phyloP scores from a whole-genome alignment of 352 stramenopile species.

The Thraustochytrium striatum region DNA sequence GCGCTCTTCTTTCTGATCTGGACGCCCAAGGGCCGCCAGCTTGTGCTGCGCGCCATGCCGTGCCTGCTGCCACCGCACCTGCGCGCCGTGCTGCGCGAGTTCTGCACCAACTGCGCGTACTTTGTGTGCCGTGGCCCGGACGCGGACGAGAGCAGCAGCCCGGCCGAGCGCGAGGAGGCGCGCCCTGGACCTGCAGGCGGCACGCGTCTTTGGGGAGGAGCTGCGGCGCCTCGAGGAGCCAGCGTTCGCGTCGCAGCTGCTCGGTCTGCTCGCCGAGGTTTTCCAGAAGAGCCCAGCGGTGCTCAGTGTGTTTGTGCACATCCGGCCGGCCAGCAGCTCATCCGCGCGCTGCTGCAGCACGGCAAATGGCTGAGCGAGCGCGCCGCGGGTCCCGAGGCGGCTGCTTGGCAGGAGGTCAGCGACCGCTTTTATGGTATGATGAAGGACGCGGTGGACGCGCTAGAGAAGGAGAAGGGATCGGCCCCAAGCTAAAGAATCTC shows the following conservation, averaged over 20 bases:
- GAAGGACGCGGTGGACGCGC: background rate
- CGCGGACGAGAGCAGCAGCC: conserved; percentile 19
- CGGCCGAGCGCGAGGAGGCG: conserved; percentile 19
- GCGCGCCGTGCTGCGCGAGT: conserved; percentile 11
- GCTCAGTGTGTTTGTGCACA: conserved; percentile 44
- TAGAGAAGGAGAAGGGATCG: background rate
- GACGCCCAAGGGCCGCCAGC: conserved; percentile 40
- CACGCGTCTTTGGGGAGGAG: conserved; percentile 35
- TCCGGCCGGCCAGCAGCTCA: conserved; percentile 38
- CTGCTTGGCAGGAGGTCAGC: background rate
- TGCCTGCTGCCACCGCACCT: conserved; percentile 35
- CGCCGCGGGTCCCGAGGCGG: background rate
- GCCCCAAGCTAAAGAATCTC: background rate
- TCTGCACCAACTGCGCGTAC: conserved; percentile 46
- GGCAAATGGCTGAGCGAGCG: conserved; percentile 16
- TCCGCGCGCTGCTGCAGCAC: conserved; percentile 33
- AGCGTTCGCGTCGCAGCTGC: conserved; percentile 25
- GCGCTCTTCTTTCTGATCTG: conserved; percentile 41
- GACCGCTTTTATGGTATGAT: conserved; percentile 45
- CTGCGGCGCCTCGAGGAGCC: conserved; percentile 28
- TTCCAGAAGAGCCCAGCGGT: conserved; percentile 33
- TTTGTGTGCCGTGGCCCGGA: conserved; percentile 45
- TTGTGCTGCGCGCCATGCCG: conserved; percentile 33
- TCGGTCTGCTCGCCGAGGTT: background rate
- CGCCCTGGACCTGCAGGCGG: conserved; percentile 14